A percentile compares a stretch with the other conserved stretches of the same genome.
Conservation (phyloP, 2,329 filamentous ascomycete species). For the Botryotinia narcissicola region DNA sequence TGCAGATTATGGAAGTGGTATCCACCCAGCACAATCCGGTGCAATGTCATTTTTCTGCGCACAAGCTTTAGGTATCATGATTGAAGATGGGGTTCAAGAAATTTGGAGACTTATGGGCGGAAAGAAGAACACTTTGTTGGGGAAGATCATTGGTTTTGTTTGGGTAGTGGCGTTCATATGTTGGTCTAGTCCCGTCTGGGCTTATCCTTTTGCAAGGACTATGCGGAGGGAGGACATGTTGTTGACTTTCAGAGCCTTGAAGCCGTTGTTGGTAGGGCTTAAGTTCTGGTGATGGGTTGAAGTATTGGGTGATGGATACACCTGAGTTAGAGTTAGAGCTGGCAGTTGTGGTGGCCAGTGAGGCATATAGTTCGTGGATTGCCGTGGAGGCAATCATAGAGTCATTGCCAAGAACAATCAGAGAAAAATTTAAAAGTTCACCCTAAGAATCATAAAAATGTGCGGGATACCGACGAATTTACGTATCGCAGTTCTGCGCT, state of each 20-base stretch:
- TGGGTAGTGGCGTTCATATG: not conserved
- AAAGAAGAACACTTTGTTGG: not conserved
- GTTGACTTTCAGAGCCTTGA: not conserved
- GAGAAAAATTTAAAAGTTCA: fast-evolving
- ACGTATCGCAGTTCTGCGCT: too few relatives aligned
- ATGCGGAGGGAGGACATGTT: not conserved
- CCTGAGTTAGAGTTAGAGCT: too few relatives aligned
- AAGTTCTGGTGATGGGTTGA: not conserved
- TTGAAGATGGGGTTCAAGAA: constrained; percentile 36
- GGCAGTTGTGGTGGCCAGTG: too few relatives aligned
- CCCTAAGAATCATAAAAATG: not conserved
- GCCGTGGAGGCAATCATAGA: not conserved
- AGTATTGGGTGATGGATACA: not conserved
- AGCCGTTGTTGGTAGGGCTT: not conserved
- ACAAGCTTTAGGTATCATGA: constrained; percentile 33
- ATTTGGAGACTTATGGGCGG: constrained; percentile 26
- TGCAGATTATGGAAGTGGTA: constrained; percentile 24
- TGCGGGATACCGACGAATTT: too few relatives aligned
- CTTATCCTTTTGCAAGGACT: not conserved
- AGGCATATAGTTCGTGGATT: not conserved
- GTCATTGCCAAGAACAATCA: not conserved
- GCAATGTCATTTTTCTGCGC: constrained; percentile 33
- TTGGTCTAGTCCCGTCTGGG: not conserved
- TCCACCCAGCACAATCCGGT: constrained; percentile 26
- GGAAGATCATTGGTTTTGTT: not conserved